Conservation (phyloP, 1,284 basidiomycete species). For the Papiliotrema nemorosa region DNA sequence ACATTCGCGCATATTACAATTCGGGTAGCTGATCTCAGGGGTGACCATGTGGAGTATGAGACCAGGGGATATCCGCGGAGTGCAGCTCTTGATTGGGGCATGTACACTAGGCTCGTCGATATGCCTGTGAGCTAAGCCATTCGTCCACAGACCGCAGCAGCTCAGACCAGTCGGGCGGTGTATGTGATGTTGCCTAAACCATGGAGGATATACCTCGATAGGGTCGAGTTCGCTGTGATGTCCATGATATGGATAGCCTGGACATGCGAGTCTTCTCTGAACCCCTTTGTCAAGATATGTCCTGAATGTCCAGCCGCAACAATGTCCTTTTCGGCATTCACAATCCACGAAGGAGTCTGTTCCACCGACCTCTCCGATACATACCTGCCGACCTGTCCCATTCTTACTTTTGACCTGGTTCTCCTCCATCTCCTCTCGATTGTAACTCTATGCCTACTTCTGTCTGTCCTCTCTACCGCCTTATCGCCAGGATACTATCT, state of each 20-base stretch:
- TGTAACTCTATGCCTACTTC: conserved; percentile 23
- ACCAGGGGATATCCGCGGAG: conserved; percentile 29
- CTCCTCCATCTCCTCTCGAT: conserved; percentile 32
- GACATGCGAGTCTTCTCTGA: conserved; percentile 28
- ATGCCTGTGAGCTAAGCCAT: conserved; percentile 15
- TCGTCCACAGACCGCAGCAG: background rate
- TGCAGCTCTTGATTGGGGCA: conserved; percentile 21
- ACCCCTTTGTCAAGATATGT: background rate
- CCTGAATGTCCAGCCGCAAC: conserved; percentile 28
- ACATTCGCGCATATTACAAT: background rate
- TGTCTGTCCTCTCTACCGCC: conserved; percentile 31
- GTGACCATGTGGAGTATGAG: conserved; percentile 18
- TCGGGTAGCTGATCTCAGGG: conserved; percentile 8
- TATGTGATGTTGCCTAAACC: conserved; percentile 17
- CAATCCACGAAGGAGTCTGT: conserved; percentile 29
- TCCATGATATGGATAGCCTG: conserved; percentile 39
- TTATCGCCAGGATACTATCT: conserved; percentile 20
- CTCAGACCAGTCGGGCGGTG: conserved; percentile 15
- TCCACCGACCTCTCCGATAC: conserved; percentile 10
- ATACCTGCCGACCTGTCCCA: conserved; percentile 29
- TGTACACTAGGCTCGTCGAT: conserved; percentile 17
- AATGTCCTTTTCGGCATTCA: conserved; percentile 39
- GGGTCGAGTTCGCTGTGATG: conserved; percentile 33
- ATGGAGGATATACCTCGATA: conserved; percentile 34
- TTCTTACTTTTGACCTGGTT: conserved; percentile 36